Conservation (phyloP, 2,329 filamentous ascomycete species). For the Xylaria multiplex region DNA sequence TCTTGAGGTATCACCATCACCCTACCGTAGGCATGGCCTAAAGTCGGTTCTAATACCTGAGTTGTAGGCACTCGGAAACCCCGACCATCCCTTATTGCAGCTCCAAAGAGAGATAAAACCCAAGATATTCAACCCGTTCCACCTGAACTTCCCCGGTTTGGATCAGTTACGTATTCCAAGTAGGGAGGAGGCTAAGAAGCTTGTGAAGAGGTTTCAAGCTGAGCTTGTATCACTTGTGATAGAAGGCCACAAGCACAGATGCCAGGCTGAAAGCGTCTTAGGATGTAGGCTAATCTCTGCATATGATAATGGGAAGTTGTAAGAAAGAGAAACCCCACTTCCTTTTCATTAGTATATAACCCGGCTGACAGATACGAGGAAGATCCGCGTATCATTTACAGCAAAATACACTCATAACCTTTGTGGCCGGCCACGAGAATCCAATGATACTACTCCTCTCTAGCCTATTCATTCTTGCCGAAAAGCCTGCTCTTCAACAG, state of each 20-base stretch:
- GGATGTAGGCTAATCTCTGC: slow-evolving; percentile 42
- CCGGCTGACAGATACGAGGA: slow-evolving; percentile 33
- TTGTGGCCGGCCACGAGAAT: slow-evolving; percentile 56
- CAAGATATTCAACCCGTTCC: slow-evolving; percentile 51
- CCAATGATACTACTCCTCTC: slow-evolving; percentile 48
- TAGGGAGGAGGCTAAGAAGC: slow-evolving; percentile 41
- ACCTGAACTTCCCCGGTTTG: slow-evolving; percentile 50
- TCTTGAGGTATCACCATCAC: slow-evolving; percentile 4
- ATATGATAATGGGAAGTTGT: slow-evolving; percentile 35
- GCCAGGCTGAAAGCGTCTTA: slow-evolving; percentile 29
- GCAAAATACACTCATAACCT: slow-evolving; percentile 54
- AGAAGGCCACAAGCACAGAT: slow-evolving; percentile 13
- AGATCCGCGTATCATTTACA: slow-evolving; percentile 51
- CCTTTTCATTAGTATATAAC: background rate
- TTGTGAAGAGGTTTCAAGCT: slow-evolving; percentile 44
- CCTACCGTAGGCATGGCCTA: background rate
- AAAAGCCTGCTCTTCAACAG: slow-evolving; percentile 45
- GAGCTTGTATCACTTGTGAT: slow-evolving; percentile 38
- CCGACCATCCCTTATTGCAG: slow-evolving; percentile 39
- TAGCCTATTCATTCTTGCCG: slow-evolving; percentile 26
- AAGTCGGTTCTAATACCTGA: background rate
- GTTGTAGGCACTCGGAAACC: slow-evolving; percentile 41
- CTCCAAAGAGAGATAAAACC: slow-evolving; percentile 46
- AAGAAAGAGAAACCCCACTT: background rate
- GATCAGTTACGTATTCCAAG: slow-evolving; percentile 46